Evolutionary conservation across 2,329 filamentous ascomycete genomes (phyloP).

Genomic region (Xylariaceae sp.): DNA sequence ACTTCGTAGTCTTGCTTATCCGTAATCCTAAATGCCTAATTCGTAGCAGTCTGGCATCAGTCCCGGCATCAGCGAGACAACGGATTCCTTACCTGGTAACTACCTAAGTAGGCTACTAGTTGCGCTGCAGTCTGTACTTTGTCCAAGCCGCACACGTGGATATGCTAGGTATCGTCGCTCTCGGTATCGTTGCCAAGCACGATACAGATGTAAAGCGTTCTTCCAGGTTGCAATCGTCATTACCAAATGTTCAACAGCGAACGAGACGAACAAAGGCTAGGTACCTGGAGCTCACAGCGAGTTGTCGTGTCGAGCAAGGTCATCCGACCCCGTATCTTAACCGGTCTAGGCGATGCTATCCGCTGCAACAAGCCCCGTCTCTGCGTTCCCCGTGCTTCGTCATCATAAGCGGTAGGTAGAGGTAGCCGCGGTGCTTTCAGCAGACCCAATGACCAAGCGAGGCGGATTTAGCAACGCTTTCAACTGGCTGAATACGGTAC

Average conservation of each 20-base stretch:
- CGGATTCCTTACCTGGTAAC: neutral
- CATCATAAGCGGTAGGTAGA: constrained; percentile 5
- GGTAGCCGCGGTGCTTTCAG: constrained; percentile 13
- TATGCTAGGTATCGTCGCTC: neutral
- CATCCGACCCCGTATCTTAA: constrained; percentile 19
- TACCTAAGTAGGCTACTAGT: no score
- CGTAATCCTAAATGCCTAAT: constrained; percentile 13
- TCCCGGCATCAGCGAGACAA: constrained; percentile 2
- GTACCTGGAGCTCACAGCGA: constrained; percentile 15
- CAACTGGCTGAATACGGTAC: constrained; percentile 19
- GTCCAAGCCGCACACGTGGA: constrained; percentile 8
- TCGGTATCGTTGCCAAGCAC: neutral
- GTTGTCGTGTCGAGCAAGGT: constrained; percentile 17
- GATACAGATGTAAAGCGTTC: neutral
- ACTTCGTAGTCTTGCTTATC: constrained; percentile 4
- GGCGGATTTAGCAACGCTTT: constrained; percentile 12
- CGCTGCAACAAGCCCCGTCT: constrained; percentile 14
- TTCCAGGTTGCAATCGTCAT: neutral
- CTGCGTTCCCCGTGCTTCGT: constrained; percentile 5
- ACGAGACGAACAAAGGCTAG: neutral
- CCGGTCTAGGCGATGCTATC: constrained; percentile 14
- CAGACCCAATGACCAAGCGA: constrained; percentile 10
- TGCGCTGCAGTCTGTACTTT: neutral
- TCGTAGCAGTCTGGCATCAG: constrained; percentile 1
- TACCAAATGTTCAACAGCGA: constrained; percentile 1